Base-by-base conservation (phyloP, 1,139 yeast species). In the Kluyveromyces sp. region DNA sequence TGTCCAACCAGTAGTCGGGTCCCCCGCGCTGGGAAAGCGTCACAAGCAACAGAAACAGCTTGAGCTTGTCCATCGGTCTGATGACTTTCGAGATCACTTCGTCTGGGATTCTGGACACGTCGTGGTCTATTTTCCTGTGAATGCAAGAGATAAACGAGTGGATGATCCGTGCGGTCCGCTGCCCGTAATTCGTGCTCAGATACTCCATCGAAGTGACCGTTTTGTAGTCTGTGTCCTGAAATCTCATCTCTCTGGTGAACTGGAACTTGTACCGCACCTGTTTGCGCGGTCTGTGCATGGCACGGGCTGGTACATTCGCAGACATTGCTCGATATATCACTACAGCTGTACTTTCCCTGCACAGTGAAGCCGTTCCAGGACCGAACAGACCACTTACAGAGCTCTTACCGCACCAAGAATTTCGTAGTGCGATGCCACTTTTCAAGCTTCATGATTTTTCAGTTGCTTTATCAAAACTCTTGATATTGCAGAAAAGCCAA, bases 1-100 rank as follows among this genome's bases (percentile, higher is more conserved):
- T 56, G 36, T 60, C 64, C 39, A 55, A 33, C 64, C 65, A 60
- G 41, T 61, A 61, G 36, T 61, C 65, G 3, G 65, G 64, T 0
- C 65, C 65, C 36, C 65, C 65, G 44, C 61, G 52, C 40, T 61
- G 63, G 3, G 64, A 57, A 11, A 61, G 46, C 1, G 62, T 58
- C 7, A 60, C 63, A 30, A 61, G 44, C 33, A 61, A 47, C 22
- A 61, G 47, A 40, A 60, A 61, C 6, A 61, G 48, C 42, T 60
- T 60, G 11, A 60, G 47, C 42, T 60, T 61, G 2, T 54, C 52
- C 64, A 64, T 60, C 1, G 63, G 61, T 32, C 45, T 50, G n/a
- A 42, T 20, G 33, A 57, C 38, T 13, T 46, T 41, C 4, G 49
- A 49, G 4, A 57, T 49, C 33, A 50, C 54, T 3, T 47, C 45